A percentile compares a stretch with the other conserved stretches of the same genome.
These are phyloP conservation scores for Globisporangium middletonii DNA, from an alignment of 352 stramenopile genomes.

Conservation along the genomic window DNA sequence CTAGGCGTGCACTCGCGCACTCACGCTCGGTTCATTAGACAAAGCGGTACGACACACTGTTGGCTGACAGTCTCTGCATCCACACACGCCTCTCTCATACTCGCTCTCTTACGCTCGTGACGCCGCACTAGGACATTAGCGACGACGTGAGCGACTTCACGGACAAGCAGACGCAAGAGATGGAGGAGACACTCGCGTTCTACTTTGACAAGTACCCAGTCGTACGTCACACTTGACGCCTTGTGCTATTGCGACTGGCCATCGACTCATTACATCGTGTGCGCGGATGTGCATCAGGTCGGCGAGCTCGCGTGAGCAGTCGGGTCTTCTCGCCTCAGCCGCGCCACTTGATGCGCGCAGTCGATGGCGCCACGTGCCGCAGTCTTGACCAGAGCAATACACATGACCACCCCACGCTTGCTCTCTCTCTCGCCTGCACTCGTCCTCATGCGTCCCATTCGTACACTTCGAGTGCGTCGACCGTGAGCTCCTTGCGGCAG, in stretches of 20 bases:
- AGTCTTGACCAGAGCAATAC: not conserved
- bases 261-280: not conserved
- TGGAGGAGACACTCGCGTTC: constrained; percentile 65
- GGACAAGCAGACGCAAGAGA: constrained; percentile 49
- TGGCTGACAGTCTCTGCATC: not conserved
- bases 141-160: constrained; percentile 68
- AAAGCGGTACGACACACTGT: constrained; percentile 29
- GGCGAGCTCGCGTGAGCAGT: constrained; percentile 31
- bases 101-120: not conserved
- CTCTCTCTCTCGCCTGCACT: constrained; percentile 9
- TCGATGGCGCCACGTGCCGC: no score
- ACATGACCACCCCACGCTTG: not conserved
- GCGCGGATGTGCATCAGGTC: constrained; percentile 19
- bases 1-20: constrained; percentile 67
- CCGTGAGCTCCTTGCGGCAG: constrained; percentile 59
- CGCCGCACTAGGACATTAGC: constrained; percentile 43
- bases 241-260: not conserved
- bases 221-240: constrained; percentile 27
- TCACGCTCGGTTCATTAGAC: constrained; percentile 66
- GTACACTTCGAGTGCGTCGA: constrained; percentile 46
- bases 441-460: constrained; percentile 26
- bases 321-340: not conserved
- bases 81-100: not conserved
- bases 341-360: no score
- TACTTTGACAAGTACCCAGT: constrained; percentile 86